Evolutionary conservation across 2,329 filamentous ascomycete genomes (phyloP).

Genomic region (Aureobasidium sp.): DNA sequence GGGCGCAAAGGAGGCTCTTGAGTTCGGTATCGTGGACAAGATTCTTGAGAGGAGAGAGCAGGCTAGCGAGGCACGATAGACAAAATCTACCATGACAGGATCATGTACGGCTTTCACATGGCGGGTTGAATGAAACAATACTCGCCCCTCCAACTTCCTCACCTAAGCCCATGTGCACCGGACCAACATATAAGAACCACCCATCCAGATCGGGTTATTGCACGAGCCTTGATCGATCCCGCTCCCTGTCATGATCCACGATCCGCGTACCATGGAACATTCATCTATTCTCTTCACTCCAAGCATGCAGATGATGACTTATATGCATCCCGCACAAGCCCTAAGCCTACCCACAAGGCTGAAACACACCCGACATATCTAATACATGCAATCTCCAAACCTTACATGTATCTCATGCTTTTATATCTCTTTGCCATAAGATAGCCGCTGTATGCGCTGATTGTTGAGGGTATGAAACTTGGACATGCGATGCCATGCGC

Average conservation of each 20-base stretch:
- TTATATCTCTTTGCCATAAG: too few species aligned
- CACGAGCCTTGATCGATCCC: too few species aligned
- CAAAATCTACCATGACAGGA: background rate
- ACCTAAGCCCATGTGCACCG: background rate
- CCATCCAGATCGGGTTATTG: too few species aligned
- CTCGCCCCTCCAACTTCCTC: background rate
- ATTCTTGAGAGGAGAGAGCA: conserved; percentile 60
- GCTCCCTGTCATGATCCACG: background rate
- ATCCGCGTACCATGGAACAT: background rate
- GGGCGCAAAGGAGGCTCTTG: conserved; percentile 77
- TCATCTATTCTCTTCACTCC: background rate
- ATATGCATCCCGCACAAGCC: background rate
- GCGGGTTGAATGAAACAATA: background rate
- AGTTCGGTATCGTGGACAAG: conserved; percentile 86
- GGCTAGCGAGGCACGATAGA: background rate
- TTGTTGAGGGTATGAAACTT: too few species aligned
- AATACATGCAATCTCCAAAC: background rate
- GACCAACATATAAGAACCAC: background rate
- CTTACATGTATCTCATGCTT: background rate
- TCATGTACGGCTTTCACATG: background rate
- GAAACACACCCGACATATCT: background rate
- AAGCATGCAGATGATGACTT: background rate
- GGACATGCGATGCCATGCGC: too few species aligned
- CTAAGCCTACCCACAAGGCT: background rate
- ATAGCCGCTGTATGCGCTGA: too few species aligned